These are phyloP conservation scores for Chlorella sorokiniana DNA, from an alignment of 139 green algal species.

Conservation along the genomic window DNA sequence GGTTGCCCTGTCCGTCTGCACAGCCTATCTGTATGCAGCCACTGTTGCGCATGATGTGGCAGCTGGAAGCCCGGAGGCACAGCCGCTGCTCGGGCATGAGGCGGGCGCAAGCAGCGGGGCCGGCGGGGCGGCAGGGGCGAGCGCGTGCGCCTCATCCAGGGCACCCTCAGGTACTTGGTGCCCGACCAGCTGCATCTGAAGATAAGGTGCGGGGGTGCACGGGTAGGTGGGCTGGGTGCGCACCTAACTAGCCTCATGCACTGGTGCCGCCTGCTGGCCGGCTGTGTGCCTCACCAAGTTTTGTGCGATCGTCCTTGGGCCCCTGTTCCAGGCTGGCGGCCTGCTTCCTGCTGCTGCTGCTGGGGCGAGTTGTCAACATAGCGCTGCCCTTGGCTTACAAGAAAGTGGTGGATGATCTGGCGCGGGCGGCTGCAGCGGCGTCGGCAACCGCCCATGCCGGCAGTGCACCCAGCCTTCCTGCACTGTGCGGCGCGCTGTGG, in stretches of 20 bases:
- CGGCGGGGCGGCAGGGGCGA: background rate
- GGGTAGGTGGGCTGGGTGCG: background rate
- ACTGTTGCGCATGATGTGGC: background rate
- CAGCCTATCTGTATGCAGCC: background rate
- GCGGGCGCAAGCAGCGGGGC: background rate
- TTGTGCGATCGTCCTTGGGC: background rate
- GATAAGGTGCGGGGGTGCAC: background rate
- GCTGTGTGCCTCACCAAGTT: background rate
- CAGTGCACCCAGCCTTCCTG: slow-evolving; percentile 17
- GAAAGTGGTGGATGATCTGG: slow-evolving; percentile 61
- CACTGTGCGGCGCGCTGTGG: slow-evolving; percentile 42
- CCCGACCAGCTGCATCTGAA: slow-evolving; percentile 18
- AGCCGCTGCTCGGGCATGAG: slow-evolving; percentile 1
- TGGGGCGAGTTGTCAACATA: slow-evolving; percentile 76
- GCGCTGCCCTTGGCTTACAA: slow-evolving; percentile 76
- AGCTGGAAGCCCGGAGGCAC: no score
- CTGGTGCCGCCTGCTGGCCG: background rate
- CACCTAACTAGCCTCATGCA: background rate
- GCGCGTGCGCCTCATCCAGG: slow-evolving; percentile 11
- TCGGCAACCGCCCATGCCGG: background rate
- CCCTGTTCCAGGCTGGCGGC: slow-evolving; percentile 18
- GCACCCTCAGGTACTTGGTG: slow-evolving; percentile 16
- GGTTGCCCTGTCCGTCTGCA: background rate
- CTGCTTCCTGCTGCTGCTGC: slow-evolving; percentile 72
- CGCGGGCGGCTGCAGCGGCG: background rate